A percentile compares a stretch with the other conserved stretches of the same genome.
These are phyloP conservation scores for Wickerhamia fluorescens DNA, from an alignment of 805 yeast species.

Conservation along the genomic window DNA sequence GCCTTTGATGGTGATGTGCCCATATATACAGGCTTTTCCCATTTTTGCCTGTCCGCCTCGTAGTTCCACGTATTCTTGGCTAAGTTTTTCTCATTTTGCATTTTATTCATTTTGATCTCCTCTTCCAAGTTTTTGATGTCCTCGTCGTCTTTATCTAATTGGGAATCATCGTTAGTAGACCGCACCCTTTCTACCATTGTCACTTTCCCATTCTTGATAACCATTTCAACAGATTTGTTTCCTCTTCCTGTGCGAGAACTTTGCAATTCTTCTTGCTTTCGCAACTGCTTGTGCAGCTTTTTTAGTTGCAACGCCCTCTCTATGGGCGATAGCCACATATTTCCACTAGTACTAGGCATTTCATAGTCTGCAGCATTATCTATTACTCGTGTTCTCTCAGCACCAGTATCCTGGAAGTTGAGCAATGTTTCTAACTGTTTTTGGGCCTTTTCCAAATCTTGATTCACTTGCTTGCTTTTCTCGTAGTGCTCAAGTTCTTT, in stretches of 20 bases:
- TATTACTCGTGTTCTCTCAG: constrained; percentile 85
- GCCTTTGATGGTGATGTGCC: constrained; percentile 1
- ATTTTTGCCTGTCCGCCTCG: constrained; percentile 44
- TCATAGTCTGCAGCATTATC: constrained; percentile 91
- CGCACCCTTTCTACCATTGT: constrained; percentile 41
- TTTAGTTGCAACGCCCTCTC: constrained; percentile 86
- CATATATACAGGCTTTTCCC: constrained; percentile 47
- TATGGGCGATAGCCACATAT: constrained; percentile 78
- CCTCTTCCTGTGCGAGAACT: constrained; percentile 63
- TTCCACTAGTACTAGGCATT: constrained; percentile 41
- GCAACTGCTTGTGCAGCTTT: constrained; percentile 69
- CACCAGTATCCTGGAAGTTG: constrained; percentile 77
- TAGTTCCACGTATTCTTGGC: constrained; percentile 52
- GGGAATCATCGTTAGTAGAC: constrained; percentile 10
- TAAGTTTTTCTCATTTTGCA: constrained; percentile 21
- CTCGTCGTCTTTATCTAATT: constrained; percentile 18
- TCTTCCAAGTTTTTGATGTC: constrained; percentile 34
- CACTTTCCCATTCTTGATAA: constrained; percentile 76
- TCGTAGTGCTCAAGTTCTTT: constrained; percentile 40
- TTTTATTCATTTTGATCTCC: constrained; percentile 15
- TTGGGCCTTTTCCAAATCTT: constrained; percentile 63
- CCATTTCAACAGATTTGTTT: constrained; percentile 66
- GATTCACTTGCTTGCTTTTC: constrained; percentile 36
- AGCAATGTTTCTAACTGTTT: constrained; percentile 65
- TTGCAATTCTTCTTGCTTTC: constrained; percentile 56